Percentiles rank a stretch among this genome's conserved stretches.
phyloP scores from a whole-genome alignment of 371 early-diverging fungal genomes.

The Apophysomyces sp. region DNA sequence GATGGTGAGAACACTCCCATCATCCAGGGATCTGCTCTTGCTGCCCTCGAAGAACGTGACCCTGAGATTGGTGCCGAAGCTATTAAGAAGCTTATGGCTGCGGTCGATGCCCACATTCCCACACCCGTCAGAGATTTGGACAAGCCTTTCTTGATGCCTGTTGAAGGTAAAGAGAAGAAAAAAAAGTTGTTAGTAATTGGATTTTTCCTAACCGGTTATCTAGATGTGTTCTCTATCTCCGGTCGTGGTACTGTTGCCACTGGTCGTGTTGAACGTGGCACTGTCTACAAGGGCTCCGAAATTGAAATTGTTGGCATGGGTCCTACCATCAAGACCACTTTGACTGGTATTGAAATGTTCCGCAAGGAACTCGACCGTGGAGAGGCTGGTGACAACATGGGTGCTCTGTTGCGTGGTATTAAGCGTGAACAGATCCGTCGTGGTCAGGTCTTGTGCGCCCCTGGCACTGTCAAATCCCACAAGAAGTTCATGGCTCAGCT shows the following conservation, averaged over 20 bases:
- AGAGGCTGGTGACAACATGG: conserved; percentile 98
- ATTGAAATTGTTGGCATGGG: conserved; percentile 97
- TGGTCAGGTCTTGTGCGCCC: conserved; percentile 92
- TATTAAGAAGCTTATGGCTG: conserved; percentile 89
- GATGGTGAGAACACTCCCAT: conserved; percentile 95
- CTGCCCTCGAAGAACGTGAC: conserved; percentile 91
- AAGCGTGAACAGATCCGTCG: conserved; percentile 96
- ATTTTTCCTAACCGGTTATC: conserved; percentile 5
- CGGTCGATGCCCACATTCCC: conserved; percentile 93
- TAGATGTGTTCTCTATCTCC: conserved; percentile 96
- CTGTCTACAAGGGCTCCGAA: conserved; percentile 90
- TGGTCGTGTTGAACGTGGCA: conserved; percentile 98
- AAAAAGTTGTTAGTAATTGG: neutral
- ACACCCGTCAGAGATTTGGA: conserved; percentile 94
- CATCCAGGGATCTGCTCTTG: conserved; percentile 94
- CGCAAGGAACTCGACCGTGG: conserved; percentile 97
- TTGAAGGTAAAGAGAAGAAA: conserved; percentile 64
- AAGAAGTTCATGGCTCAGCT: conserved; percentile 90
- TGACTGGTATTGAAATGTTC: conserved; percentile 99
- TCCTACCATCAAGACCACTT: conserved; percentile 80
- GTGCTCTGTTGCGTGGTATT: conserved; percentile 93
- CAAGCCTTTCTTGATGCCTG: conserved; percentile 99
- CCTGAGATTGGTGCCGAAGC: conserved; percentile 91
- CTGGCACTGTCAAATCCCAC: conserved; percentile 92
- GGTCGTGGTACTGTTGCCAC: conserved; percentile 99